Conservation (phyloP, 371 early-diverging fungal species). For the Mortierella sp. region DNA sequence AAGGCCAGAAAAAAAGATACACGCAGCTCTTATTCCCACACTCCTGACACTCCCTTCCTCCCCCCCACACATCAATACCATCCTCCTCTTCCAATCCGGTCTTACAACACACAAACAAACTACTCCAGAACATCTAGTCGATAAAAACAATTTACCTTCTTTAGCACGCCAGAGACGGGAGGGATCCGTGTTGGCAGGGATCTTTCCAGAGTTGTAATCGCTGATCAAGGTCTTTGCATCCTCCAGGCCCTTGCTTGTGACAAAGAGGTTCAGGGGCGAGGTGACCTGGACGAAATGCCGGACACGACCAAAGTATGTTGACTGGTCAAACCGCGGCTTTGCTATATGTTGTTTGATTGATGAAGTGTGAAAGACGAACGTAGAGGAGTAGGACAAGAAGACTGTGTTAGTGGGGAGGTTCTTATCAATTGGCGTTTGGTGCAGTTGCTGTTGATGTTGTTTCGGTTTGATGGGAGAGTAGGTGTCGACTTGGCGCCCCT, state of each 20-base stretch:
- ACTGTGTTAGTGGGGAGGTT: background rate
- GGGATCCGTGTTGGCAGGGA: conserved; percentile 54
- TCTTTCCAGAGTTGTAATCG: conserved; percentile 66
- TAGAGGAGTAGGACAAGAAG: background rate
- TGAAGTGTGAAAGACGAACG: background rate
- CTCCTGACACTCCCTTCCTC: background rate
- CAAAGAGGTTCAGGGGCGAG: conserved; percentile 78
- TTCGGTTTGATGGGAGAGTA: too few relatives aligned
- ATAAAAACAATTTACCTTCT: conserved; percentile 62
- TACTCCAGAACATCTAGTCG: conserved; percentile 4
- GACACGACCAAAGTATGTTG: conserved; percentile 80
- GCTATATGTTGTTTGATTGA: conserved; percentile 40
- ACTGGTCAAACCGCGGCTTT: conserved; percentile 78
- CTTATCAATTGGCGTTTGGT: too few relatives aligned
- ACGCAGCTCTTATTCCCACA: background rate
- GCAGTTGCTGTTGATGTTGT: too few relatives aligned
- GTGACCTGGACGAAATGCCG: conserved; percentile 83
- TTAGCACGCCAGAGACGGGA: conserved; percentile 82
- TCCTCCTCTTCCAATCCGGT: too few relatives aligned
- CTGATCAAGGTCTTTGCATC: conserved; percentile 71
- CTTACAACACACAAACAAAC: background rate
- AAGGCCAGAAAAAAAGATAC: background rate
- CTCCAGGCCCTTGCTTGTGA: conserved; percentile 67
- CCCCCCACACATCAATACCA: background rate
- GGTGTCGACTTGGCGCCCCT: too few relatives aligned